These are phyloP conservation scores for Iris macrosiphon DNA, from an alignment of 106 monocot genomes.

Conservation along the genomic window DNA sequence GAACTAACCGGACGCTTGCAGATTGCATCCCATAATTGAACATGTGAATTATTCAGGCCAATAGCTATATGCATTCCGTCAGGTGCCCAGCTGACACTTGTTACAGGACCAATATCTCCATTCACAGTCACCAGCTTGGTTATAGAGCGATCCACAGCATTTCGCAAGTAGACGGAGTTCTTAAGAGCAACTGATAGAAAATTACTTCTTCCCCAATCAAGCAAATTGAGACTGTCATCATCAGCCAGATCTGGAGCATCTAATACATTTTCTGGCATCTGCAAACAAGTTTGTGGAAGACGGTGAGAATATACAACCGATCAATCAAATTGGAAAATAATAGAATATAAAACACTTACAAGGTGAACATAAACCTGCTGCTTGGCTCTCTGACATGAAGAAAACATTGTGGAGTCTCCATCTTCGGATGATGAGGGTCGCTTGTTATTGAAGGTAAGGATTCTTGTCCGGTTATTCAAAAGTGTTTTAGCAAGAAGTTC, in stretches of 20 bases:
- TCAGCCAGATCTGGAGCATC: conserved; percentile 1
- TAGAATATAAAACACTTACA: too few relatives aligned
- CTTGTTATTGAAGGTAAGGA: conserved; percentile 33
- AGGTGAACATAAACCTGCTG: too few relatives aligned
- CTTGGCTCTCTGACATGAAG: too few relatives aligned
- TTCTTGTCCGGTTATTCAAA: conserved; percentile 16
- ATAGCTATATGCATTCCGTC: conserved; percentile 53
- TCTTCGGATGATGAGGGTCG: neutral
- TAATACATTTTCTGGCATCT: conserved; percentile 6
- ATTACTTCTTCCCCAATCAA: conserved; percentile 9
- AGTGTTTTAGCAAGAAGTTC: conserved; percentile 4
- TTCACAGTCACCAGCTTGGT: conserved; percentile 50
- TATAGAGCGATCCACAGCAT: conserved; percentile 22
- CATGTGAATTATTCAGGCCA: conserved; percentile 47
- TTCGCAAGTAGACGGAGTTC: conserved; percentile 8
- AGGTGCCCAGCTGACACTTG: conserved; percentile 74
- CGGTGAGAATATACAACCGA: too few relatives aligned
- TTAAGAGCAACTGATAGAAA: conserved; percentile 4
- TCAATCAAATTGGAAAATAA: too few relatives aligned
- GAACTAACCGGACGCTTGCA: conserved; percentile 38
- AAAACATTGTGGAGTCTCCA: too few relatives aligned
- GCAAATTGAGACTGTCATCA: conserved; percentile 10
- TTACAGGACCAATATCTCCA: conserved; percentile 53
- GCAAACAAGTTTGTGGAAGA: too few relatives aligned
- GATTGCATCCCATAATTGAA: conserved; percentile 54